phyloP scores from a whole-genome alignment of 768 basidiomycete species.

The Leccinum subgranulosum region DNA sequence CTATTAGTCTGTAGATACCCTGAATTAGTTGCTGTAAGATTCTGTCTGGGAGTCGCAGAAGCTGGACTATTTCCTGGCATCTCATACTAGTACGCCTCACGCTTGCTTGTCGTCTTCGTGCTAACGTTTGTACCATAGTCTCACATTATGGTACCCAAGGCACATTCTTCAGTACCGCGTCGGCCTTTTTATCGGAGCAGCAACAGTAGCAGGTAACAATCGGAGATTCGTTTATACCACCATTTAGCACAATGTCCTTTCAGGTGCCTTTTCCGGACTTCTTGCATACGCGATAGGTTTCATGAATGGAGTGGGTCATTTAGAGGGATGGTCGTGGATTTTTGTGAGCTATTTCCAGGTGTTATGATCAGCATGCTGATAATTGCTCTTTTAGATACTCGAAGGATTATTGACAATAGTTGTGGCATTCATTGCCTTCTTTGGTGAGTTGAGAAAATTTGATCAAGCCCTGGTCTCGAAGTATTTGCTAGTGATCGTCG shows the following conservation, averaged over 20 bases:
- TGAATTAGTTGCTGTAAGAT: conserved; percentile 54
- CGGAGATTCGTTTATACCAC: background rate
- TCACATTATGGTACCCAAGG: conserved; percentile 69
- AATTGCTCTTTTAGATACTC: conserved; percentile 6
- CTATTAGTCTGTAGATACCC: conserved; percentile 46
- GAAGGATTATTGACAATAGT: conserved; percentile 55
- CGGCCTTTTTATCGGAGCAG: conserved; percentile 63
- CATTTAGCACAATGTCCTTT: background rate
- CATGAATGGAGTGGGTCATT: conserved; percentile 44
- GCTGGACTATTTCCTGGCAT: conserved; percentile 74
- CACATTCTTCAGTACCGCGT: conserved; percentile 58
- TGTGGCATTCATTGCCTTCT: conserved; percentile 51
- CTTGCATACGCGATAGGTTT: conserved; percentile 54
- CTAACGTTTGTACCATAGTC: conserved; percentile 29
- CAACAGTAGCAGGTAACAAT: conserved; percentile 49
- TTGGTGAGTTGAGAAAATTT: conserved; percentile 35
- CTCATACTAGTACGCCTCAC: conserved; percentile 56
- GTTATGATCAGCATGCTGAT: background rate
- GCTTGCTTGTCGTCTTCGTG: too few species aligned
- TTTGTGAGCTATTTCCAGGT: conserved; percentile 42
- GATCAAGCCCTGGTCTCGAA: background rate
- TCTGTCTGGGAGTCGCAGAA: conserved; percentile 64
- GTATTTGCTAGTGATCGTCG: conserved; percentile 47
- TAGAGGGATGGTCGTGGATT: conserved; percentile 66
- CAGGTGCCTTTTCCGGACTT: conserved; percentile 55